phyloP scores from a whole-genome alignment of 108 stramenopile species.

The Conticribra guillardii region DNA sequence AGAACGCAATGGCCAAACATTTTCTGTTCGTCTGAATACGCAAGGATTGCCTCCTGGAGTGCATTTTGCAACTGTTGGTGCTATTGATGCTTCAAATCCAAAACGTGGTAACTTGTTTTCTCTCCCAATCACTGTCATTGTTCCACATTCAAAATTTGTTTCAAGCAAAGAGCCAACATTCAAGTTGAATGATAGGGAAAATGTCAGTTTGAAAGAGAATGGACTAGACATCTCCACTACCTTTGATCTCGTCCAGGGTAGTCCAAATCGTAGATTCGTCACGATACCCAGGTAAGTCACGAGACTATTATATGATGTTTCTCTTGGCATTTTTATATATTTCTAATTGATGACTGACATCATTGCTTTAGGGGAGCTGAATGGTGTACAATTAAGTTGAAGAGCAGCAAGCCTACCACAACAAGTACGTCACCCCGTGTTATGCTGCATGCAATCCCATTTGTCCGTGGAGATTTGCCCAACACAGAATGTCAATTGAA shows the following conservation, averaged over 20 bases:
- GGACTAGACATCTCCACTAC: slow-evolving; percentile 40
- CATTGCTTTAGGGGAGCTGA: no score
- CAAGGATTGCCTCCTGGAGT: slow-evolving; percentile 64
- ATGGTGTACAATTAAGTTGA: slow-evolving; percentile 38
- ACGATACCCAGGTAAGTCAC: slow-evolving; percentile 27
- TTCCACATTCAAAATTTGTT: slow-evolving; percentile 42
- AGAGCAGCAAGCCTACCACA: slow-evolving; percentile 14
- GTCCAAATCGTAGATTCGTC: slow-evolving; percentile 27
- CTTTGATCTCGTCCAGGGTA: slow-evolving; percentile 29
- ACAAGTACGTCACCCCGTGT: slow-evolving; percentile 17
- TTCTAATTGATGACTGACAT: no score
- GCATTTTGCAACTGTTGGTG: slow-evolving; percentile 70
- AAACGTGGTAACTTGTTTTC: slow-evolving; percentile 57
- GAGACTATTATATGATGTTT: no score
- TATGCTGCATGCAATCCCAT: slow-evolving; percentile 39
- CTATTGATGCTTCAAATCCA: slow-evolving; percentile 50
- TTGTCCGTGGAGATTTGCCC: slow-evolving; percentile 42
- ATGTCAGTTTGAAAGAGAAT: slow-evolving; percentile 28
- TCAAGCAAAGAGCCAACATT: slow-evolving; percentile 5
- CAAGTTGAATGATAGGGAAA: slow-evolving; percentile 28
- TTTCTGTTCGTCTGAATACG: slow-evolving; percentile 79
- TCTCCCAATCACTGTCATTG: slow-evolving; percentile 80
- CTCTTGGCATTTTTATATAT: no score
- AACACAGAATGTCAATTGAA: slow-evolving; percentile 41
- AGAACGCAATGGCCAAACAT: slow-evolving; percentile 40